phyloP scores from a whole-genome alignment of 1,284 basidiomycete genomes.

The Sanghuangporus weigelae region DNA sequence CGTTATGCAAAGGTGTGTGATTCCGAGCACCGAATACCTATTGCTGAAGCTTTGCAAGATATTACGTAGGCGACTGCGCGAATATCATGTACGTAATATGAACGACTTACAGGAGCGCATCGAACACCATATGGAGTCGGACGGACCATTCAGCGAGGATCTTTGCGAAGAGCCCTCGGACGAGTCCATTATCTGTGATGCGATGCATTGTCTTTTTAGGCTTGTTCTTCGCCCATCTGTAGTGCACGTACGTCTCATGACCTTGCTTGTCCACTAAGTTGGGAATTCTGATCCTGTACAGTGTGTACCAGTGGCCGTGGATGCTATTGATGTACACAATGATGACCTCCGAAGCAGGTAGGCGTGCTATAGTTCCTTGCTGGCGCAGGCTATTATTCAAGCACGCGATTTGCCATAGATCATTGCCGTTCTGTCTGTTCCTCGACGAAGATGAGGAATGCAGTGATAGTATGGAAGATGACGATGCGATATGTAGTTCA shows the following conservation, averaged over 20 bases:
- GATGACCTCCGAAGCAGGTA: neutral
- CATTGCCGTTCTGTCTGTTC: neutral
- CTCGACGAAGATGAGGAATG: neutral
- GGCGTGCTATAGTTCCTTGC: neutral
- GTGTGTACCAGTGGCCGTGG: neutral
- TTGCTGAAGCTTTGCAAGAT: slow-evolving; percentile 1
- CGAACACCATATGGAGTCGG: neutral
- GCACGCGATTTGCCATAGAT: neutral
- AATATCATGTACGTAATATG: neutral
- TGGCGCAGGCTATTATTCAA: neutral
- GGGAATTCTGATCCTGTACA: neutral
- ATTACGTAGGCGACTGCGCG: slow-evolving; percentile 2
- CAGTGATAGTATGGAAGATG: neutral
- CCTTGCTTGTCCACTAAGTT: neutral
- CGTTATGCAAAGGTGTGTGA: slow-evolving; percentile 44
- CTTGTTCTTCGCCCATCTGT: slow-evolving; percentile 35
- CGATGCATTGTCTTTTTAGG: slow-evolving; percentile 46
- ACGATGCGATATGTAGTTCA: neutral
- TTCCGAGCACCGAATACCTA: neutral
- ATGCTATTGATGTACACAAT: neutral
- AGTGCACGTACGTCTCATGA: slow-evolving; percentile 44
- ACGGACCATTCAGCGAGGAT: neutral
- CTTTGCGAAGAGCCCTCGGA: slow-evolving; percentile 18
- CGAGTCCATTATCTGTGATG: slow-evolving; percentile 34
- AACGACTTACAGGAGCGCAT: slow-evolving; percentile 7